Conservation (phyloP, 1,284 basidiomycete species). For the Inonotus obliquus region DNA sequence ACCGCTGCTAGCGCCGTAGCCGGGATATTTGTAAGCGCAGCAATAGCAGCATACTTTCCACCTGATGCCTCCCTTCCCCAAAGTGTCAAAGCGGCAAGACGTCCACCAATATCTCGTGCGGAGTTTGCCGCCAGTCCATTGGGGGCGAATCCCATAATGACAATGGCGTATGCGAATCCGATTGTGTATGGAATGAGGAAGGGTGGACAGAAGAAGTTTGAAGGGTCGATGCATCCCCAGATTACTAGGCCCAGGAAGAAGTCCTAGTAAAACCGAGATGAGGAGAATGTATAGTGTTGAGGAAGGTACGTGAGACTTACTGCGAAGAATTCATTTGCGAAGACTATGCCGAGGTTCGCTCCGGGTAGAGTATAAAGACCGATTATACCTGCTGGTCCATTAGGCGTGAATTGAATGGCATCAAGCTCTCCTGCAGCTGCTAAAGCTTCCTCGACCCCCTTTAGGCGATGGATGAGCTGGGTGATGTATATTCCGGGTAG, state of each 20-base stretch:
- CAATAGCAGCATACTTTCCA: slow-evolving; percentile 56
- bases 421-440: slow-evolving; percentile 36
- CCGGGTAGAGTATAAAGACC: slow-evolving; percentile 48
- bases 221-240: slow-evolving; percentile 56
- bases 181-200: slow-evolving; percentile 47
- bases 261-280: slow-evolving; percentile 40
- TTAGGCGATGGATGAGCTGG: neutral
- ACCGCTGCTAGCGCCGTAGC: slow-evolving; percentile 38
- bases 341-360: slow-evolving; percentile 45
- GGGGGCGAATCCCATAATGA: slow-evolving; percentile 56
- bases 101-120: slow-evolving; percentile 63
- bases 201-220: slow-evolving; percentile 56
- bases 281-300: neutral
- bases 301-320: slow-evolving; percentile 33
- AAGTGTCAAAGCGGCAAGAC: slow-evolving; percentile 51
- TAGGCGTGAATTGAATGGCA: slow-evolving; percentile 47
- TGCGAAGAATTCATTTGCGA: slow-evolving; percentile 63
- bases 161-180: slow-evolving; percentile 47
- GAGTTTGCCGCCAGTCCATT: slow-evolving; percentile 55
- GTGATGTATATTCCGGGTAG: neutral
- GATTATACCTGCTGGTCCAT: slow-evolving; percentile 61
- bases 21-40: slow-evolving; percentile 62
- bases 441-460: slow-evolving; percentile 37
- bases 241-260: slow-evolving; percentile 57
- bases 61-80: slow-evolving; percentile 53